These are phyloP conservation scores for Kodamaea kaohsiungensis DNA, from an alignment of 805 yeast species.

Conservation along the genomic window DNA sequence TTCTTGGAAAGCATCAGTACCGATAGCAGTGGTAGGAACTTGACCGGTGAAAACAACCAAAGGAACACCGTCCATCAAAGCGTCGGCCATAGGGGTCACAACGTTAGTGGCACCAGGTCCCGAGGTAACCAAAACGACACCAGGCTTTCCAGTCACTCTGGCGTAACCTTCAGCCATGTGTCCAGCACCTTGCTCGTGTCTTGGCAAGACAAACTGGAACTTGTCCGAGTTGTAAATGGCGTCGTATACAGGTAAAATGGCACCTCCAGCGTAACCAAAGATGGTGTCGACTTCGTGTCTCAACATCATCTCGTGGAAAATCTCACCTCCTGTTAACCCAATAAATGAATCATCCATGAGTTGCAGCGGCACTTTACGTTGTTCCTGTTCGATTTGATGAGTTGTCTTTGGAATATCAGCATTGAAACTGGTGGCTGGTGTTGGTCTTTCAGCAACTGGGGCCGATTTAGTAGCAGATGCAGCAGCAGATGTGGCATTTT, in stretches of 20 bases:
- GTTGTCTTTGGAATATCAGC: constrained; percentile 11
- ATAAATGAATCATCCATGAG: constrained; percentile 82
- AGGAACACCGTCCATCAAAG: constrained; percentile 95
- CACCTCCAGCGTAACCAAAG: constrained; percentile 99
- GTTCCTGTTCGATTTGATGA: constrained; percentile 16
- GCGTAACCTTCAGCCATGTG: constrained; percentile 99
- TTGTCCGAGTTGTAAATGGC: constrained; percentile 90
- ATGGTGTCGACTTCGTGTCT: constrained; percentile 94
- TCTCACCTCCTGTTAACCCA: constrained; percentile 97
- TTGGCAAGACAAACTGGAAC: constrained; percentile 88
- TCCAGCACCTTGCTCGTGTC: constrained; percentile 99
- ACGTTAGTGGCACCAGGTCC: constrained; percentile 99
- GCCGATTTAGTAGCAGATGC: constrained; percentile 14
- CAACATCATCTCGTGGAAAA: constrained; percentile 98
- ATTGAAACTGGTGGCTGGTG: constrained; percentile 56
- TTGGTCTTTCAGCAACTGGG: constrained; percentile 29
- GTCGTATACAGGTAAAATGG: constrained; percentile 95
- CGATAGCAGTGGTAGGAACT: constrained; percentile 93
- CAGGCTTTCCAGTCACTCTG: constrained; percentile 92
- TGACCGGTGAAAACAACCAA: constrained; percentile 96
- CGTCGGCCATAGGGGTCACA: constrained; percentile 98
- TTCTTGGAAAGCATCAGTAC: constrained; percentile 99
- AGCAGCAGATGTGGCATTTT: constrained; percentile 31
- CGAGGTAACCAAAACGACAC: constrained; percentile 97
- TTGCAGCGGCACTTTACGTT: constrained; percentile 15